phyloP scores from a whole-genome alignment of 2,329 filamentous ascomycete genomes.

The Colletotrichum sp. region DNA sequence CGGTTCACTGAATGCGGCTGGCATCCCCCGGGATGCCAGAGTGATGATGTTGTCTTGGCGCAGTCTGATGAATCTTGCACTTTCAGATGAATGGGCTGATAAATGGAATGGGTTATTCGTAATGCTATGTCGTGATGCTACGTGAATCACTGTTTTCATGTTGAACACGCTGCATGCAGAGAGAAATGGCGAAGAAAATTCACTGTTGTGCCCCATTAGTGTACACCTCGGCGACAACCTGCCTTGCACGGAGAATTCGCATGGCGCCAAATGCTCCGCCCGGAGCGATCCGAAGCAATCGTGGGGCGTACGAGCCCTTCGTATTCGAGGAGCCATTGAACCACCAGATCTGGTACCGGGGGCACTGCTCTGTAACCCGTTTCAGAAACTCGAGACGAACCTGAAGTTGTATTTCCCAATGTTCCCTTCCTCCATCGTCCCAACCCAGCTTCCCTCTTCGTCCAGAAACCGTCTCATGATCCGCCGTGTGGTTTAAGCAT shows the following conservation, averaged over 20 bases:
- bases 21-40: not conserved
- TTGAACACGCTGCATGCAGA: not conserved
- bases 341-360: not conserved
- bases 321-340: not conserved
- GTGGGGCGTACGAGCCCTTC: not conserved
- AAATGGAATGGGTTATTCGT: not conserved
- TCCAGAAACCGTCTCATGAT: not conserved
- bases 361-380: not conserved
- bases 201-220: not conserved
- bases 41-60: not conserved
- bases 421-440: not conserved
- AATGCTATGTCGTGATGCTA: not conserved
- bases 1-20: not conserved
- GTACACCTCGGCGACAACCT: accelerated
- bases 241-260: not conserved
- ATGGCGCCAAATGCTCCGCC: not conserved
- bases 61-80: not conserved
- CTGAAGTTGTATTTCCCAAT: not conserved
- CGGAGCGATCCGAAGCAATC: not conserved
- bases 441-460: not conserved
- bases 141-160: not conserved
- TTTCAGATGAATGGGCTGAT: not conserved
- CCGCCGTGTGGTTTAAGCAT: not conserved
- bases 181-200: not conserved
- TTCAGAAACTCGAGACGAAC: not conserved